Evolutionary conservation across 2,329 filamentous ascomycete species (phyloP).

Genomic region (Phyllosticta paracitricarpa): DNA sequence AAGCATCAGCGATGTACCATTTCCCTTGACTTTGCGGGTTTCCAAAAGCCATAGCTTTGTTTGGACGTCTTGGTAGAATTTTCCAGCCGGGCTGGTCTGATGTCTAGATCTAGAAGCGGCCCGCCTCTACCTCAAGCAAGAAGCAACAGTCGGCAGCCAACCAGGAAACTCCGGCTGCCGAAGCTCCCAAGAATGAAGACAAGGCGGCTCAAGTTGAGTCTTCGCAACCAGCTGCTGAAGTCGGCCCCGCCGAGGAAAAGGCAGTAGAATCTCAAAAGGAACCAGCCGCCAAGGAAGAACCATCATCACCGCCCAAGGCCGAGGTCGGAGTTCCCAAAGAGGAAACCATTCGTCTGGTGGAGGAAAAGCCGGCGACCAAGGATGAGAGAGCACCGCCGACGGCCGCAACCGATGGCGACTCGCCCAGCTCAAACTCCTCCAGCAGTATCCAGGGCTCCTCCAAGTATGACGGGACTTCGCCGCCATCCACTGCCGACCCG

Average conservation of each 20-base stretch:
- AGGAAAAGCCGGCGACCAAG: background rate
- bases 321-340: background rate
- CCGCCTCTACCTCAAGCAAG: background rate
- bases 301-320: background rate
- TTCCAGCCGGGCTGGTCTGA: background rate
- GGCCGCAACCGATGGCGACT: background rate
- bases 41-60: background rate
- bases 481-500: background rate
- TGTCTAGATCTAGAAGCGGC: background rate
- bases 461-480: background rate
- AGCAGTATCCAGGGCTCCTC: background rate
- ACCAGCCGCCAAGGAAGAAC: background rate
- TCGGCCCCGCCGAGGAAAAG: background rate
- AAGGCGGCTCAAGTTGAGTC: background rate
- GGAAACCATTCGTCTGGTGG: background rate
- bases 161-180: background rate
- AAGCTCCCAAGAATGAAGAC: background rate
- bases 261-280: background rate
- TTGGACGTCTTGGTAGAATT: background rate
- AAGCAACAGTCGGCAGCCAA: background rate
- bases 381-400: background rate
- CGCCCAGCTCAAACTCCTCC: background rate
- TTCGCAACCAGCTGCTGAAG: background rate
- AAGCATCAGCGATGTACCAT: background rate
- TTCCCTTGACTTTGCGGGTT: background rate